phyloP scores from a whole-genome alignment of 768 basidiomycete species.

The Suillus lakei region DNA sequence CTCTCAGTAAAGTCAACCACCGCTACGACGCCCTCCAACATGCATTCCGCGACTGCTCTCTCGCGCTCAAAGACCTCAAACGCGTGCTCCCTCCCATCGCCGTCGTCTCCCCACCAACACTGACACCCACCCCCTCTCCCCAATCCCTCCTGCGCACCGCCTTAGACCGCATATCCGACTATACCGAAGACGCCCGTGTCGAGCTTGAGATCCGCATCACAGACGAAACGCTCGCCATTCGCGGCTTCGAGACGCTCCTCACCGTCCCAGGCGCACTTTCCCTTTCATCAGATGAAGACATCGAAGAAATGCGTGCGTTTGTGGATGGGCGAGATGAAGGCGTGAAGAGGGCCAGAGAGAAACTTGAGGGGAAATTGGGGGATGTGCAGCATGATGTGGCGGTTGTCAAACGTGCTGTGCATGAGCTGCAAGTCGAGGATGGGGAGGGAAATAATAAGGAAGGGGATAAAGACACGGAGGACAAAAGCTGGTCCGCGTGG shows the following conservation, averaged over 20 bases:
- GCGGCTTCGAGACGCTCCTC: constrained; percentile 73
- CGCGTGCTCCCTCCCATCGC: constrained; percentile 18
- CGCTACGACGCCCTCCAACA: constrained; percentile 68
- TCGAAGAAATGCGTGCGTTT: constrained; percentile 56
- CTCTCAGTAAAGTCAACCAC: constrained; percentile 47
- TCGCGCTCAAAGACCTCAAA: constrained; percentile 65
- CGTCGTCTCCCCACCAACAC: neutral
- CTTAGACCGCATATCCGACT: constrained; percentile 70
- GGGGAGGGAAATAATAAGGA: neutral
- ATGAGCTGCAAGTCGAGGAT: constrained; percentile 40
- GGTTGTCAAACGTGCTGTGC: constrained; percentile 60
- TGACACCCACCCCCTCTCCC: constrained; percentile 3
- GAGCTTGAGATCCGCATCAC: constrained; percentile 81
- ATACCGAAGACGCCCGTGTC: constrained; percentile 78
- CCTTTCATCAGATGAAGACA: constrained; percentile 10
- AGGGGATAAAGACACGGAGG: constrained; percentile 12
- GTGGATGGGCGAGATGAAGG: constrained; percentile 54
- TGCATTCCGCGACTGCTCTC: constrained; percentile 71
- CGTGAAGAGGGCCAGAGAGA: constrained; percentile 50
- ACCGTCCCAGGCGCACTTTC: constrained; percentile 54
- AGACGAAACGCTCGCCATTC: constrained; percentile 68
- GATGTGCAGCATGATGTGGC: constrained; percentile 82
- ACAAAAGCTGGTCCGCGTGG: constrained; percentile 51
- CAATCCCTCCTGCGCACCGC: constrained; percentile 50
- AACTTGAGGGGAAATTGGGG: constrained; percentile 63